Evolutionary conservation across 1,284 basidiomycete species (phyloP), one percentile per base, ranked within the genome.

Genomic region (Fomes fomentarius): DNA sequence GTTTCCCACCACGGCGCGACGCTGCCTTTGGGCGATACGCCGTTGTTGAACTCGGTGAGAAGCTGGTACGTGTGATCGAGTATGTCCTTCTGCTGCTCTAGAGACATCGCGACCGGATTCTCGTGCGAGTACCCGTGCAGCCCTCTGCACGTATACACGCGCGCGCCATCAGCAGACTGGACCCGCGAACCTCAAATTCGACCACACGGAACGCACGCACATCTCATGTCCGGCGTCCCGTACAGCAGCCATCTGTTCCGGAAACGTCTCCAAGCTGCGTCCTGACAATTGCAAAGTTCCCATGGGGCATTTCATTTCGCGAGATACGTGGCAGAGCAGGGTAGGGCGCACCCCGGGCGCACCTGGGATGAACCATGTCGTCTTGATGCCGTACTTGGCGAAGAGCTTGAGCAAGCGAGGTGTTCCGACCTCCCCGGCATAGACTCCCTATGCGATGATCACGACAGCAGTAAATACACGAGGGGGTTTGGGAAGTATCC

Each of bases 1-100:
- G 82, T 84, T 68, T 93, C 89, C 87, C 89, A 93, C 87, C 88
- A 92, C 0, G 89, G 87, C 9, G 88, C 87, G 31, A 91, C 86
- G 52, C 76, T 76, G 14, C 85, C 83, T 65, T 82, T 81, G 1
- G 89, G 89, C 15, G 86, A 77, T 22, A 82, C 73, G n/a, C 83
- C 83, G 51, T 83, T 75, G 65, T 84, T 87, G 67, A 93, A 91
- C 6, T 81, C 74, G 4, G 88, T 90, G 47, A 92, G 72, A 26
- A 87, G 75, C 14, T 82, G 72, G 69, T 80, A 80, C 0, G 89
- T 91, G 63, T 87, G 76, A 52, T 89, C 82, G 35, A 92, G 73
- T 48, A 92, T 85, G 57, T 88, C 88, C 44, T 78, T 78, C 65
- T 92, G 89, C 64, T 93, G 89, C 57, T 87, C 74, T 1, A 83